A percentile compares a stretch with the other conserved stretches of the same genome.
phyloP scores from a whole-genome alignment of 2,329 filamentous ascomycete genomes.

The Verruconis gallopava region DNA sequence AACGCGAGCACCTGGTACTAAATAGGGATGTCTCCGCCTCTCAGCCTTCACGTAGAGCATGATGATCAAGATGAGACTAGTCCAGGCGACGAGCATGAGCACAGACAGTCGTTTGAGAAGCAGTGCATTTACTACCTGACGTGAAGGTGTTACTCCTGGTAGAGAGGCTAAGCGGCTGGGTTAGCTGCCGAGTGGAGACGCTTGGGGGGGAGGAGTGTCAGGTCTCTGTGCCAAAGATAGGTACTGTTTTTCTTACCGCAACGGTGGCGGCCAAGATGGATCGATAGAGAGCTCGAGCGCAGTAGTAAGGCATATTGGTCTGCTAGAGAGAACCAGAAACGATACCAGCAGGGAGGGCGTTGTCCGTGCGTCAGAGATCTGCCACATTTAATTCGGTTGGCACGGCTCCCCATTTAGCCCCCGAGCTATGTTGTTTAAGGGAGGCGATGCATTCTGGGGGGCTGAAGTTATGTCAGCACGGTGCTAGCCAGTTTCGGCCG shows the following conservation, averaged over 20 bases:
- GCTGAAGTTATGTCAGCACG: not conserved
- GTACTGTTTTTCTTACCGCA: not conserved
- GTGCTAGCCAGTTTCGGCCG: constrained; percentile 10
- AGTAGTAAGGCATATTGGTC: not conserved
- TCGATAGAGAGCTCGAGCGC: not conserved
- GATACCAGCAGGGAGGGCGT: too few species aligned
- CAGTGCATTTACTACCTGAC: not conserved
- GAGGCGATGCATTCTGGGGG: too few species aligned
- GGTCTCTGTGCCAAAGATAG: constrained; percentile 4
- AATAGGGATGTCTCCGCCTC: constrained; percentile 2
- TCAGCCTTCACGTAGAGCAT: constrained; percentile 7
- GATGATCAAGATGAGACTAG: constrained; percentile 5
- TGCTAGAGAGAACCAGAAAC: not conserved
- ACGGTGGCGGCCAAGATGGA: not conserved
- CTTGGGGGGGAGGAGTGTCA: not conserved
- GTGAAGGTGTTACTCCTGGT: constrained; percentile 8
- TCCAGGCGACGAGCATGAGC: not conserved
- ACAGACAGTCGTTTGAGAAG: constrained; percentile 7
- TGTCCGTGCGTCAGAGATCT: not conserved
- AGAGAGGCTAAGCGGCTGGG: constrained; percentile 5
- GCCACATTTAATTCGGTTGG: not conserved
- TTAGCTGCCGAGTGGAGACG: constrained; percentile 2
- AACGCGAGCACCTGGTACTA: not conserved
- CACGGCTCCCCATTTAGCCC: not conserved
- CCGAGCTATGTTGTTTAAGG: constrained; percentile 1